Base-by-base conservation (phyloP, 129 eudicot species). In the Kitagawia praeruptora region DNA sequence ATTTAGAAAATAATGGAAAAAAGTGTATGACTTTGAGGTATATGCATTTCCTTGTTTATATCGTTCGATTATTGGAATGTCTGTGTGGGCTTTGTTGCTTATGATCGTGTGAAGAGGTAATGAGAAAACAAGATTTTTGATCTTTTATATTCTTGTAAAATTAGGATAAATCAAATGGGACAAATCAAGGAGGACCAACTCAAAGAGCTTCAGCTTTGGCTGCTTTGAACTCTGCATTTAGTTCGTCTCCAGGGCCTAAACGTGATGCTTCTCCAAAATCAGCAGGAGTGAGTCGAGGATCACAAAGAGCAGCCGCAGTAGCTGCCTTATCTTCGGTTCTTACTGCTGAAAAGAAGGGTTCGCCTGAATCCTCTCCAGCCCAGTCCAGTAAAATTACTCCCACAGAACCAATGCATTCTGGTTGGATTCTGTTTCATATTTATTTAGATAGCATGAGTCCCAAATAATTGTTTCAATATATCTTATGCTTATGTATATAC, bases 141-240 rank as follows among this genome's bases (percentile, higher is more conserved):
- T 80, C 25, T 66, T 67, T 58, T 67, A 48, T 75, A 45, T 54
- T 76, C 37, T 83, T 70, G 75, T 83, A 81, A 84, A 78, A 81
- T 73, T 90, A 88, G 83, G 89, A 80, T 28, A 82, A 71, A 75
- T 84, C 88, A 58, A 86, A 84, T 41, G 93, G 98, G 46, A 67
- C 87, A 69, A 90, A 89, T 83, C 89, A 92, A 46, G 93, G 96
- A 18, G 99, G 99, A 79, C 91, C 96, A 84, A 96, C 99, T 61
- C 99, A 96, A 83, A 87, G 99, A 88, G 99, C 99, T 66, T 90
- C 96, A 67, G 99, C 98, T 12, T 92, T 96, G 63, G 99, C 99
- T 49, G 97, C 98, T 70, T 78, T 96, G 61, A 90, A 93, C 84
- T 87, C 93, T 53, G 99, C 98, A 67, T 92, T 96, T 75, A 87